Conservation (phyloP, 1,284 basidiomycete genomes). For the Termitomyces sp. region DNA sequence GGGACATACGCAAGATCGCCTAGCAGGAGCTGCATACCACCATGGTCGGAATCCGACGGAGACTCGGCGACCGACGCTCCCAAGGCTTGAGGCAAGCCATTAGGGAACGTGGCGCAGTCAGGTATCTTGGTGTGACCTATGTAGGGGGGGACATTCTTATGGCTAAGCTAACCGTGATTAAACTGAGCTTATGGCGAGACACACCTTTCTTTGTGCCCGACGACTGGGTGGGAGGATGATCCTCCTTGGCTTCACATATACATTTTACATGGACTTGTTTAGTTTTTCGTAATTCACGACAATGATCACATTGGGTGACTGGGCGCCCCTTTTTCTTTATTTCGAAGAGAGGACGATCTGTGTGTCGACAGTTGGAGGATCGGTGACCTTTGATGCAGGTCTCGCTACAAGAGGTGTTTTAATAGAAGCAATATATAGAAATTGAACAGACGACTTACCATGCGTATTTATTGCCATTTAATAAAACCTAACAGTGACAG, state of each 20-base stretch:
- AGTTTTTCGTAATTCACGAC: conserved; percentile 70
- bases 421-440: background rate
- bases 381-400: conserved; percentile 88
- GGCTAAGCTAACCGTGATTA: conserved; percentile 36
- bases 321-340: conserved; percentile 86
- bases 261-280: conserved; percentile 74
- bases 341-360: conserved; percentile 76
- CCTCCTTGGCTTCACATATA: conserved; percentile 45
- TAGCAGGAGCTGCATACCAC: conserved; percentile 41
- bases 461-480: conserved; percentile 80
- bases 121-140: conserved; percentile 52
- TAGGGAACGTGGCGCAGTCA: conserved; percentile 64
- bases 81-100: conserved; percentile 62
- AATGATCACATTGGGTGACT: conserved; percentile 77
- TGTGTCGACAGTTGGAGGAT: conserved; percentile 79
- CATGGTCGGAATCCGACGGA: conserved; percentile 47
- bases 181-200: conserved; percentile 20
- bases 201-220: conserved; percentile 52
- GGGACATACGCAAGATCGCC: conserved; percentile 24
- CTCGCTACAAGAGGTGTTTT: conserved; percentile 45
- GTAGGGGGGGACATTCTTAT: conserved; percentile 34
- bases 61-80: conserved; percentile 53
- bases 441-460: conserved; percentile 44
- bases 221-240: conserved; percentile 29
- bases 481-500: conserved; percentile 46